A percentile compares a stretch with the other conserved stretches of the same genome.
Evolutionary conservation across 1,284 basidiomycete genomes (phyloP).

Genomic region (Moesziomyces globuligerus): DNA sequence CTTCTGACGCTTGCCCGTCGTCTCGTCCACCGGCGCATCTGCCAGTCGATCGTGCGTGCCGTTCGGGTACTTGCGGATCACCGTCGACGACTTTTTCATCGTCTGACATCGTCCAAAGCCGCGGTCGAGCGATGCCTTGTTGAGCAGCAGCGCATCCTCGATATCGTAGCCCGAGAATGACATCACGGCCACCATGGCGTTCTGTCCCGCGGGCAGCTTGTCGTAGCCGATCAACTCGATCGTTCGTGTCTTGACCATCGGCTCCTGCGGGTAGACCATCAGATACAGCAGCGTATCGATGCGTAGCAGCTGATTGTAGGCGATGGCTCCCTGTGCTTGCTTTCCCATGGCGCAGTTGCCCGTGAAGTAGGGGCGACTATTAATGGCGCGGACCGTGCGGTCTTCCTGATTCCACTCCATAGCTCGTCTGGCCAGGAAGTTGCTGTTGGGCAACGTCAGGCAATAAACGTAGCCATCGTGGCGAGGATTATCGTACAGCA

Average conservation of each 20-base stretch:
- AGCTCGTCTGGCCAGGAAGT: constrained; percentile 20
- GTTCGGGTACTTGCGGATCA: constrained; percentile 95
- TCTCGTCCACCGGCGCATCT: constrained; percentile 84
- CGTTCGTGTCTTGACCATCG: constrained; percentile 95
- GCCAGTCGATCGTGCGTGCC: constrained; percentile 96
- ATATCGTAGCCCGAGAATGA: constrained; percentile 99
- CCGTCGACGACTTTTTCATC: constrained; percentile 90
- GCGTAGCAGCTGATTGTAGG: constrained; percentile 95
- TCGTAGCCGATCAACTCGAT: constrained; percentile 96
- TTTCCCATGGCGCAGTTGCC: constrained; percentile 99
- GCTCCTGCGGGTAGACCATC: constrained; percentile 98
- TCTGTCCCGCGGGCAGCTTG: constrained; percentile 95
- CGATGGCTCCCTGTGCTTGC: constrained; percentile 99
- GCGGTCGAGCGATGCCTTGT: constrained; percentile 83
- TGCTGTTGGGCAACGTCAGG: constrained; percentile 15
- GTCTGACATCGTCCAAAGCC: constrained; percentile 98
- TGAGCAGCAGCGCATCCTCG: constrained; percentile 96
- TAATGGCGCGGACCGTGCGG: too few relatives aligned
- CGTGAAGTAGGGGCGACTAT: too few relatives aligned
- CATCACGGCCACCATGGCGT: constrained; percentile 99
- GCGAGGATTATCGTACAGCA: constrained; percentile 2
- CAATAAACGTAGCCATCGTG: constrained; percentile 28
- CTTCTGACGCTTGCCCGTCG: constrained; percentile 75
- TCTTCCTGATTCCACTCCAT: too few relatives aligned
- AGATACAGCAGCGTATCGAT: constrained; percentile 99